Evolutionary conservation across 108 stramenopile species (phyloP).

Genomic region (Cyclotella distinguenda): DNA sequence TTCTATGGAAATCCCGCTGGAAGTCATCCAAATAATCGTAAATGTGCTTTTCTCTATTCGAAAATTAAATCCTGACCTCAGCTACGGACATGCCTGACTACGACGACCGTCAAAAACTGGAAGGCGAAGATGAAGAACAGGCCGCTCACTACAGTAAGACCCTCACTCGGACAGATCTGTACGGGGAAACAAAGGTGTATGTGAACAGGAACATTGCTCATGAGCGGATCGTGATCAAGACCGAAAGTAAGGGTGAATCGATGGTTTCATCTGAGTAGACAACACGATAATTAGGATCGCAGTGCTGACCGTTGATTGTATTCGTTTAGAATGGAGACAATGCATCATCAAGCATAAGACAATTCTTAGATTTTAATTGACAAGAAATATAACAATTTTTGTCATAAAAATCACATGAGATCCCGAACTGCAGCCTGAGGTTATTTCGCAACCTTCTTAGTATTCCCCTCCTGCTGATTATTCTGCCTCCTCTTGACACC

Average conservation of each 20-base stretch:
- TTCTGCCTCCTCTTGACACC: too few relatives aligned
- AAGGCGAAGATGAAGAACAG: constrained; percentile 43
- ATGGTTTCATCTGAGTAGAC: neutral
- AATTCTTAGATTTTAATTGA: too few relatives aligned
- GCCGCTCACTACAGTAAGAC: constrained; percentile 63
- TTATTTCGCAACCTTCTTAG: too few relatives aligned
- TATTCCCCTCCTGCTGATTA: too few relatives aligned
- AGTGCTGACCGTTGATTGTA: neutral
- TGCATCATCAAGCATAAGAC: too few relatives aligned
- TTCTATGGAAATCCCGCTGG: neutral
- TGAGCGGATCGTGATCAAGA: constrained; percentile 40
- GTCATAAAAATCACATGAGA: too few relatives aligned
- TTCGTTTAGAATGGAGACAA: neutral
- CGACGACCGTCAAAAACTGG: constrained; percentile 54
- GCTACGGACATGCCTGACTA: constrained; percentile 74
- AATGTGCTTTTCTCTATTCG: neutral
- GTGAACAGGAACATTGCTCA: constrained; percentile 41
- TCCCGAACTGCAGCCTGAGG: too few relatives aligned
- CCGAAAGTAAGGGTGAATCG: constrained; percentile 1
- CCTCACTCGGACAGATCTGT: constrained; percentile 40
- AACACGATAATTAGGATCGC: neutral
- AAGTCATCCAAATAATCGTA: neutral
- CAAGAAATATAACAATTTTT: too few relatives aligned
- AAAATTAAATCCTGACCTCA: neutral
- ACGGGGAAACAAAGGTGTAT: constrained; percentile 42